A percentile compares a stretch with the other conserved stretches of the same genome.
These are phyloP conservation scores for Myxozyma vanderwaltii DNA, from an alignment of 805 yeast species.

Conservation along the genomic window DNA sequence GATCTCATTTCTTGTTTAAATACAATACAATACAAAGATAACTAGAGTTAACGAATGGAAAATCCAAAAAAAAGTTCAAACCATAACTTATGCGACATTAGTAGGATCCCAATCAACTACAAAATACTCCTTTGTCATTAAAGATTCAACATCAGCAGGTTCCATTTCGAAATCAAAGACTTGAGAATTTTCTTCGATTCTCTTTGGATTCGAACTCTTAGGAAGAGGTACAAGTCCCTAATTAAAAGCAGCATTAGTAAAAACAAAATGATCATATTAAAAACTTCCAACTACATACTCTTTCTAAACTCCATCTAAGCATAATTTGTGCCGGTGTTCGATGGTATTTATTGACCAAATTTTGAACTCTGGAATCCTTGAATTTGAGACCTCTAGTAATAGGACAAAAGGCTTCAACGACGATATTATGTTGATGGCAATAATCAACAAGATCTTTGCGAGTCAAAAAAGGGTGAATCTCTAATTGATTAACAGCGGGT, in stretches of 20 bases:
- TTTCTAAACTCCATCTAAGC: conserved; percentile 63
- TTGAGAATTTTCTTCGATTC: conserved; percentile 59
- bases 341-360: conserved; percentile 53
- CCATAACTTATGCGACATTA: conserved; percentile 28
- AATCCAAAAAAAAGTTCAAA: background rate
- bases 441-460: conserved; percentile 62
- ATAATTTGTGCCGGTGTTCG: conserved; percentile 63
- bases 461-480: conserved; percentile 82
- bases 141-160: conserved; percentile 38
- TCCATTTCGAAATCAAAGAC: conserved; percentile 51
- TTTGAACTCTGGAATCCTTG: conserved; percentile 42
- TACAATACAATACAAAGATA: no score
- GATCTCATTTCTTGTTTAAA: no score
- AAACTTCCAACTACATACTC: background rate
- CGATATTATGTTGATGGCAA: conserved; percentile 57
- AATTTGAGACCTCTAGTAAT: conserved; percentile 51
- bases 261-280: background rate
- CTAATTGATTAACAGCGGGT: conserved; percentile 81
- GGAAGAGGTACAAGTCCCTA: conserved; percentile 64
- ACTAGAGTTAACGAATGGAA: no score
- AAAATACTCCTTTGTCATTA: conserved; percentile 40
- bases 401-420: conserved; percentile 79
- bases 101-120: conserved; percentile 46
- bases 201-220: conserved; percentile 56
- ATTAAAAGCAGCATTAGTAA: background rate